Evolutionary conservation across 371 early-diverging fungal species (phyloP).

Genomic region (Mortierella sp.): DNA sequence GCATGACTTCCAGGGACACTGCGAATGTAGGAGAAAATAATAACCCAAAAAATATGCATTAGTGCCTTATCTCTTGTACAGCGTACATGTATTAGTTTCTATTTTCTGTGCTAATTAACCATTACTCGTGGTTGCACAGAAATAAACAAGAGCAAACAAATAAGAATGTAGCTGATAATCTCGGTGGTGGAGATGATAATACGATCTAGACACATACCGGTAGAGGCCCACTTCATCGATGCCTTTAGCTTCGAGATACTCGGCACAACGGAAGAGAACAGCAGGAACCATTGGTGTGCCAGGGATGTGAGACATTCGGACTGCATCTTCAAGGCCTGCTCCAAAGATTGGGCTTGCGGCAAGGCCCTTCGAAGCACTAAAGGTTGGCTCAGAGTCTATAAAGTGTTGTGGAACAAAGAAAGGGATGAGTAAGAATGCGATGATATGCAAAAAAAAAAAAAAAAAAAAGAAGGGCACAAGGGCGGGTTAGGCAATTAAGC

Average conservation of each 20-base stretch:
- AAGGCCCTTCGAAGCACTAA: conserved; percentile 21
- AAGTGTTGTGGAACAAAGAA: conserved; percentile 10
- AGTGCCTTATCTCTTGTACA: neutral
- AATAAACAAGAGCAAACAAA: conserved; percentile 6
- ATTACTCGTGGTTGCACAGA: conserved; percentile 11
- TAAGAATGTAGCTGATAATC: conserved; percentile 4
- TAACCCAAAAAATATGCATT: neutral
- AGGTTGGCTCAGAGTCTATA: conserved; percentile 51
- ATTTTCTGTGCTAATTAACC: conserved; percentile 12
- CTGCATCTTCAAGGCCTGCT: conserved; percentile 47
- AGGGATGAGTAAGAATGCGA: conserved; percentile 1
- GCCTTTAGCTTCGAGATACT: conserved; percentile 49
- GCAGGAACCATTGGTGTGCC: conserved; percentile 52
- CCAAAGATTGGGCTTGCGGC: conserved; percentile 42
- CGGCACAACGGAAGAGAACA: conserved; percentile 40
- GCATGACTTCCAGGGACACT: conserved; percentile 54
- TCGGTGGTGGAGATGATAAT: neutral
- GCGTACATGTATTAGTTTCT: neutral
- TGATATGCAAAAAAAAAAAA: neutral
- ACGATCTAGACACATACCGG: conserved; percentile 23
- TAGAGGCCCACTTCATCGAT: conserved; percentile 48
- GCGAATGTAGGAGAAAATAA: neutral
- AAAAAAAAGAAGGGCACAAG: neutral
- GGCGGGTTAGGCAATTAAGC: neutral
- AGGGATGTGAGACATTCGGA: conserved; percentile 46